Evolutionary conservation across 129 eudicot genomes (phyloP).

Genomic region (Solidago caesia): DNA sequence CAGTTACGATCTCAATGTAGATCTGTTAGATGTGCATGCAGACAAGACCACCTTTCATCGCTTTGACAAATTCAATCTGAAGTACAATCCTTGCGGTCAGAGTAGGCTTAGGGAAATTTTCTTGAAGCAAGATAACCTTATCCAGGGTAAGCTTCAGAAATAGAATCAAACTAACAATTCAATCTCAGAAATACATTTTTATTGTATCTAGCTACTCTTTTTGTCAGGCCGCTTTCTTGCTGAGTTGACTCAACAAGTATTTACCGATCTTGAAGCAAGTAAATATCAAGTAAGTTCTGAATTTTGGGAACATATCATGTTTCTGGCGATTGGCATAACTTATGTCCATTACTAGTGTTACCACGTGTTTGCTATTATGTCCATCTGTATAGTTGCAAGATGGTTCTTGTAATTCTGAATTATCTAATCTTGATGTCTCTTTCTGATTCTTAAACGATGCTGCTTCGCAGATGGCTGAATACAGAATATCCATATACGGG

Average conservation of each 20-base stretch:
- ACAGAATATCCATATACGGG: conserved; percentile 90
- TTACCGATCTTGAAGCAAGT: conserved; percentile 84
- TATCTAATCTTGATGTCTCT: conserved; percentile 1
- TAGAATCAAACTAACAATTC: not conserved
- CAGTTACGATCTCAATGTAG: conserved; percentile 96
- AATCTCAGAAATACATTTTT: not conserved
- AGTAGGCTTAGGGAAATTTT: conserved; percentile 98
- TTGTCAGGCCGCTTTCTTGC: conserved; percentile 92
- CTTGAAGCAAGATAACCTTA: conserved; percentile 96
- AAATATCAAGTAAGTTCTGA: conserved; percentile 80
- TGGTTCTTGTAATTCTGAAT: conserved; percentile 10
- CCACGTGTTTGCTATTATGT: not conserved
- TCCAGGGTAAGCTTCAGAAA: conserved; percentile 60
- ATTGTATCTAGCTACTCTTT: not conserved
- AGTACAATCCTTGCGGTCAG: conserved; percentile 99
- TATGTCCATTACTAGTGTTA: not conserved
- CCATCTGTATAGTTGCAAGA: conserved; percentile 5
- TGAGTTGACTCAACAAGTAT: conserved; percentile 96
- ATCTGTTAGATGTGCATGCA: conserved; percentile 97
- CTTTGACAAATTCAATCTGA: conserved; percentile 94
- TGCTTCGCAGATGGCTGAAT: conserved; percentile 90
- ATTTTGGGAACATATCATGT: not conserved
- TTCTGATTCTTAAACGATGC: conserved; percentile 7
- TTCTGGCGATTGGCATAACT: not conserved
- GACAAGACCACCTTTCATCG: conserved; percentile 99